These are phyloP conservation scores for Anisodus tanguticus DNA, from an alignment of 257 asterid genomes.

Conservation along the genomic window DNA sequence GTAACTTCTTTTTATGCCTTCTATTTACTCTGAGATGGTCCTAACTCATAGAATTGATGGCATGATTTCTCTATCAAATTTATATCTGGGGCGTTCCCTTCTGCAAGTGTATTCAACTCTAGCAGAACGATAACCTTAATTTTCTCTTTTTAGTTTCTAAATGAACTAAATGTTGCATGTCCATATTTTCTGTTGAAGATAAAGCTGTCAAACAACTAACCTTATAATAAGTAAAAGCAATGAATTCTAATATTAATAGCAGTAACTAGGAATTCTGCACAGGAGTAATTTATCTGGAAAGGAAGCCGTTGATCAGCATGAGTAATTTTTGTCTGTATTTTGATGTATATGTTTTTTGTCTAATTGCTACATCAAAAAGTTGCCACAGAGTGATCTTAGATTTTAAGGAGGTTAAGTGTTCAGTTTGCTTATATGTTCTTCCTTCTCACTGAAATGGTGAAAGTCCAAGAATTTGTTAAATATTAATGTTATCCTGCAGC, in stretches of 20 bases:
- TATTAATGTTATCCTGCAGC: neutral
- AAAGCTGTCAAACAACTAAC: constrained; percentile 12
- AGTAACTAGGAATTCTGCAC: neutral
- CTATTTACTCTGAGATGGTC: constrained; percentile 1
- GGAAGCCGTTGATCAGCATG: neutral
- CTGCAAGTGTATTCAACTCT: neutral
- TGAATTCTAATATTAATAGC: constrained; percentile 5
- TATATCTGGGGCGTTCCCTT: constrained; percentile 10
- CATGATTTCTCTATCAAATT: neutral
- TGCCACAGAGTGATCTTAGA: neutral
- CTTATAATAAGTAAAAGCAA: neutral
- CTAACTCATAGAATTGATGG: neutral
- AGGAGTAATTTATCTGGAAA: constrained; percentile 21
- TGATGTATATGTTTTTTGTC: neutral
- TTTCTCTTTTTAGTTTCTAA: neutral
- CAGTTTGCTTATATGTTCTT: neutral
- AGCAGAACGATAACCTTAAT: neutral
- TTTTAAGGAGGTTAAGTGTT: neutral
- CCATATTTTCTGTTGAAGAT: neutral
- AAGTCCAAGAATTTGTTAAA: neutral
- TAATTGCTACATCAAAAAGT: neutral
- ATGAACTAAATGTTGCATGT: constrained; percentile 2
- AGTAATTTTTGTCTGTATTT: neutral
- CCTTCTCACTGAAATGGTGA: constrained; percentile 20
- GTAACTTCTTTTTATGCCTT: constrained; percentile 18